Evolutionary conservation across 108 stramenopile genomes (phyloP).

Genomic region (Cyclotella baltica): DNA sequence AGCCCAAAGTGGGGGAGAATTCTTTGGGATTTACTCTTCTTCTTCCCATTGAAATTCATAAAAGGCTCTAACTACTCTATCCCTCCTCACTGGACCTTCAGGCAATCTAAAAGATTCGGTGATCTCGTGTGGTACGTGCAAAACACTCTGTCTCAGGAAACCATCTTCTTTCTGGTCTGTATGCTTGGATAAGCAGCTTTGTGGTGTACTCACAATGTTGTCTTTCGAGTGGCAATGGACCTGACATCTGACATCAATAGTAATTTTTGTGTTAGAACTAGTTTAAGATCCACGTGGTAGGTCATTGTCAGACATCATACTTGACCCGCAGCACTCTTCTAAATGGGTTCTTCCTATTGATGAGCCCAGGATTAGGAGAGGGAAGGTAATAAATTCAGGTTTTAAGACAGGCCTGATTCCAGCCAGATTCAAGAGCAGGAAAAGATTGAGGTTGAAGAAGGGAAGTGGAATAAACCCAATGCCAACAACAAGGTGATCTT

Average conservation of each 20-base stretch:
- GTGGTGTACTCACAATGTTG: background rate
- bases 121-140: background rate
- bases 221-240: background rate
- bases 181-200: background rate
- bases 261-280: background rate
- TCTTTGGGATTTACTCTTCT: background rate
- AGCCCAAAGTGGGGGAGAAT: slow-evolving; percentile 10
- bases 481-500: background rate
- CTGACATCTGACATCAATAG: background rate
- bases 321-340: background rate
- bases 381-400: too few relatives aligned
- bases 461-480: background rate
- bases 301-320: background rate
- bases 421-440: too few relatives aligned
- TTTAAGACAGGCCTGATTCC: too few relatives aligned
- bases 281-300: background rate
- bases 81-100: background rate
- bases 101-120: background rate
- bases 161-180: background rate
- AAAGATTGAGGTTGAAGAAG: background rate
- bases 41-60: slow-evolving; percentile 2
- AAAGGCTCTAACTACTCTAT: background rate
- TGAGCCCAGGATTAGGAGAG: too few relatives aligned
- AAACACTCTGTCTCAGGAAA: background rate
- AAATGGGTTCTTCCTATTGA: too few relatives aligned